These are phyloP conservation scores for Salix arbutifolia DNA, from an alignment of 345 rosid species.

Conservation along the genomic window DNA sequence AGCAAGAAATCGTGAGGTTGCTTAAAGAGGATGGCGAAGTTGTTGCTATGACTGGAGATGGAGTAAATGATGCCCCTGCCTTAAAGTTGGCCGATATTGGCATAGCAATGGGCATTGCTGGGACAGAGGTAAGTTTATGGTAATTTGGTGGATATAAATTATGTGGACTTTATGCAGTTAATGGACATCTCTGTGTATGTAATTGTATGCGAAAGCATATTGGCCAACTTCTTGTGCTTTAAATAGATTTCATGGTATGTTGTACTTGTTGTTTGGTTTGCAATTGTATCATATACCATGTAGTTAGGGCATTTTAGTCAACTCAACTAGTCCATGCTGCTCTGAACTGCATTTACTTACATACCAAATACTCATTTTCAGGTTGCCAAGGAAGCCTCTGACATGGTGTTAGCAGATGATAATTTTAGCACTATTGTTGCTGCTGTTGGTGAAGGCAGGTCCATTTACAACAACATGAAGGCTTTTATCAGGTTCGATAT, in stretches of 20 bases:
- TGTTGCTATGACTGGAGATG: conserved; percentile 99
- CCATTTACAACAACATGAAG: conserved; percentile 94
- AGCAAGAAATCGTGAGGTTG: conserved; percentile 94
- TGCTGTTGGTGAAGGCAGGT: conserved; percentile 97
- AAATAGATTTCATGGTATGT: neutral
- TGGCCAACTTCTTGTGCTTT: neutral
- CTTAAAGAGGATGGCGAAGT: conserved; percentile 99
- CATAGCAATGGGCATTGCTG: conserved; percentile 94
- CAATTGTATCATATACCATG: neutral
- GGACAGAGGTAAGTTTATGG: conserved; percentile 62
- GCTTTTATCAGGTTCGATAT: conserved; percentile 84
- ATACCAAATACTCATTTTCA: conserved; percentile 15
- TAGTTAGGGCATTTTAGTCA: neutral
- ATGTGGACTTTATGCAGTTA: neutral
- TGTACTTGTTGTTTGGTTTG: neutral
- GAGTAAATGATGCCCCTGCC: conserved; percentile 98
- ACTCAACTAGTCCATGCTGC: neutral
- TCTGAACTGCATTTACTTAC: neutral
- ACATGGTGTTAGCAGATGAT: conserved; percentile 99
- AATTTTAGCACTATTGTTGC: conserved; percentile 93
- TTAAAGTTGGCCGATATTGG: conserved; percentile 96
- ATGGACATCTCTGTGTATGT: neutral
- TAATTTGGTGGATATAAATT: neutral
- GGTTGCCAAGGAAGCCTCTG: conserved; percentile 99
- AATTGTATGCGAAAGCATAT: neutral